A percentile compares a stretch with the other conserved stretches of the same genome.
phyloP scores from a whole-genome alignment of 768 basidiomycete genomes.

The Auriculariales sp. region DNA sequence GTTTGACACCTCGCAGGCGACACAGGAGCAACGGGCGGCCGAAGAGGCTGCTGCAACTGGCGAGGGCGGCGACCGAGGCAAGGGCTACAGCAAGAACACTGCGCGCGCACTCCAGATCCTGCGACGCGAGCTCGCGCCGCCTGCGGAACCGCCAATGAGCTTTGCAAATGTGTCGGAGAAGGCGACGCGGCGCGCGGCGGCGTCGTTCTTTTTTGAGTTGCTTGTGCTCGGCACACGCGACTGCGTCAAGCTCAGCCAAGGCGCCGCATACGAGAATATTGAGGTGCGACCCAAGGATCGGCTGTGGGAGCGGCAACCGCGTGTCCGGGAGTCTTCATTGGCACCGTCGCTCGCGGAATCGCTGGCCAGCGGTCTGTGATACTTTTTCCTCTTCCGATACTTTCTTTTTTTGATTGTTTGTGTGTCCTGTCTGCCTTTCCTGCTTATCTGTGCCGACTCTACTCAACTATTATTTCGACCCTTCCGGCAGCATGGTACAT shows the following conservation, averaged over 20 bases:
- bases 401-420: no score
- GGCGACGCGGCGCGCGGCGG: constrained; percentile 83
- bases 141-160: constrained; percentile 48
- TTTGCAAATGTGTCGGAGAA: constrained; percentile 71
- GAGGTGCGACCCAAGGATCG: constrained; percentile 66
- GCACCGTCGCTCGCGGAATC: constrained; percentile 6
- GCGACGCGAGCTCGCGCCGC: constrained; percentile 48
- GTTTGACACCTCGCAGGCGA: constrained; percentile 55
- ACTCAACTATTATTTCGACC: no score
- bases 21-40: constrained; percentile 27
- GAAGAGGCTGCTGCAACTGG: constrained; percentile 34
- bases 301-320: constrained; percentile 52
- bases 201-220: constrained; percentile 95
- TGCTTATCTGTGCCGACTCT: no score
- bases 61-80: constrained; percentile 13
- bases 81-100: constrained; percentile 81
- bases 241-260: constrained; percentile 70
- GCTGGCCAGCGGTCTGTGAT: constrained; percentile 2
- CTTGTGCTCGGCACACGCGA: constrained; percentile 90
- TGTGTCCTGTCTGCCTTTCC: no score
- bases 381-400: not conserved
- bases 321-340: constrained; percentile 4
- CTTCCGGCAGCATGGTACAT: no score
- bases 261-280: constrained; percentile 70
- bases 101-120: constrained; percentile 69